Evolutionary conservation across 2,329 filamentous ascomycete species (phyloP).

Genomic region (Geoglossum cookeanum): DNA sequence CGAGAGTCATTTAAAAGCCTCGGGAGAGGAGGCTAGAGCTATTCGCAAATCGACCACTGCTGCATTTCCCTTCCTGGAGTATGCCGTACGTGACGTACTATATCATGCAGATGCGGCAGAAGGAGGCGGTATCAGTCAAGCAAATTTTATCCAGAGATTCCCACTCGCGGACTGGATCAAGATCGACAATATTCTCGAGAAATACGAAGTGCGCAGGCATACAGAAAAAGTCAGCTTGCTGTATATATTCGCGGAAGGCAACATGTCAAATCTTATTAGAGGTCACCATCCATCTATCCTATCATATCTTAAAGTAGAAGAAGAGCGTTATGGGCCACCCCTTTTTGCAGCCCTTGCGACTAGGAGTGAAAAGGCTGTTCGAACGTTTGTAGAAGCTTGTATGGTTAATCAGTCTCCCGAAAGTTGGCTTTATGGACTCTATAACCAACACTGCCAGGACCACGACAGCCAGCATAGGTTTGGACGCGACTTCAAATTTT

Average conservation of each 20-base stretch:
- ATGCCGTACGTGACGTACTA: slow-evolving; percentile 26
- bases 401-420: background rate
- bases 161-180: slow-evolving; percentile 15
- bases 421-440: background rate
- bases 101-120: slow-evolving; percentile 24
- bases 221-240: slow-evolving; percentile 12
- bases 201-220: slow-evolving; percentile 13
- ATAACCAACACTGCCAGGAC: background rate
- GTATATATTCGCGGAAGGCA: slow-evolving; percentile 22
- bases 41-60: slow-evolving; percentile 9
- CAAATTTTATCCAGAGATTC: slow-evolving; percentile 18
- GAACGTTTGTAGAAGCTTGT: slow-evolving; percentile 12
- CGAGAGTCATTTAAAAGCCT: slow-evolving; percentile 6
- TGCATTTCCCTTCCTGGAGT: slow-evolving; percentile 28
- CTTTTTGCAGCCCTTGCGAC: slow-evolving; percentile 20
- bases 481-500: background rate
- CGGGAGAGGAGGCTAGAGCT: slow-evolving; percentile 7
- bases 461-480: background rate
- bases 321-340: slow-evolving; percentile 18
- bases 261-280: slow-evolving; percentile 16
- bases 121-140: slow-evolving; percentile 14
- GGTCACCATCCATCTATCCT: slow-evolving; percentile 9
- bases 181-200: slow-evolving; percentile 18
- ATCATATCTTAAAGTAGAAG: slow-evolving; percentile 12
- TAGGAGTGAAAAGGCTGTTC: slow-evolving; percentile 14